phyloP scores from a whole-genome alignment of 2,329 filamentous ascomycete genomes.

The Hypoxylon rubiginosum region DNA sequence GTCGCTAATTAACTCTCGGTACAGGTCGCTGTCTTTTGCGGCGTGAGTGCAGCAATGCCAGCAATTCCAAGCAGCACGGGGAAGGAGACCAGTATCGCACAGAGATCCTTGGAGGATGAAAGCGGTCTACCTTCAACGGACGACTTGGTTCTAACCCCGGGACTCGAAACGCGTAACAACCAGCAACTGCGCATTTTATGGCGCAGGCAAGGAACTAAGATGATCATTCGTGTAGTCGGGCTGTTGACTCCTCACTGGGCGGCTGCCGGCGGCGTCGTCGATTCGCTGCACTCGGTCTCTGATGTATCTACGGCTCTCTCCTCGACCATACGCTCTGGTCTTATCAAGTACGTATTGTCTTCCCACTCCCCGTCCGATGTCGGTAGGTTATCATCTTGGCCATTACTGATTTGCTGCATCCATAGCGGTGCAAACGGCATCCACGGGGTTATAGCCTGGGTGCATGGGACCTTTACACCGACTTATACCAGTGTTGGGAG shows the following conservation, averaged over 20 bases:
- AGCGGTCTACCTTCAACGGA: neutral
- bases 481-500: neutral
- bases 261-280: neutral
- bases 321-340: neutral
- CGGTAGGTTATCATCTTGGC: too few species aligned
- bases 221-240: neutral
- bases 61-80: neutral
- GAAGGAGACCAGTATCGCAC: neutral
- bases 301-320: neutral
- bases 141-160: neutral
- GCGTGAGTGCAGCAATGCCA: neutral
- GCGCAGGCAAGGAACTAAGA: neutral
- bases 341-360: too few species aligned
- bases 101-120: neutral
- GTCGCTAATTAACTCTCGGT: neutral
- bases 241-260: neutral
- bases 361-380: too few species aligned
- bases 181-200: neutral
- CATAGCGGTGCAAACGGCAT: neutral
- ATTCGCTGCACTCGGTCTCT: neutral
- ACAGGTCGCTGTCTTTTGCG: neutral
- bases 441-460: neutral
- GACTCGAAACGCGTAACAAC: neutral
- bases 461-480: neutral
- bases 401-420: too few species aligned